Evolutionary conservation across 2,329 filamentous ascomycete species (phyloP).

Genomic region (Trichophyton verrucosum): DNA sequence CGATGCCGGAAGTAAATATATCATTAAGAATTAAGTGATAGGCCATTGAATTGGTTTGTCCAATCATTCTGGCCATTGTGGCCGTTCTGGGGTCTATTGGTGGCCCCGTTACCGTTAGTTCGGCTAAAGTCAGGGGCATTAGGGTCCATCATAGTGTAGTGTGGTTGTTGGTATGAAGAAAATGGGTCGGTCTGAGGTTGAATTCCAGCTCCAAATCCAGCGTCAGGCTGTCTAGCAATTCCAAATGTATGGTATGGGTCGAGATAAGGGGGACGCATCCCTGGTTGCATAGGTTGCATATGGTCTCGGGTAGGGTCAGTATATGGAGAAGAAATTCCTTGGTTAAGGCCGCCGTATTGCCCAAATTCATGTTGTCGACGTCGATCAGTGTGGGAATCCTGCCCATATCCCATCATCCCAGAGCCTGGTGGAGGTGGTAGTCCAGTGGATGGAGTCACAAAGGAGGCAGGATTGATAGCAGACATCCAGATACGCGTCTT

Average conservation of each 20-base stretch:
- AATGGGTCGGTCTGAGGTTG: slow-evolving; percentile 26
- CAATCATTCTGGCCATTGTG: slow-evolving; percentile 40
- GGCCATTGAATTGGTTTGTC: slow-evolving; percentile 53
- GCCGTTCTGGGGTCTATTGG: slow-evolving; percentile 18
- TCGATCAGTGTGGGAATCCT: slow-evolving; percentile 29
- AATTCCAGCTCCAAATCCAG: slow-evolving; percentile 20
- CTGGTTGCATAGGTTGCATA: slow-evolving; percentile 14
- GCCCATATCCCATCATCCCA: slow-evolving; percentile 40
- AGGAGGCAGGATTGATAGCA: slow-evolving; percentile 93
- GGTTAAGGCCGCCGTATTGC: slow-evolving; percentile 17
- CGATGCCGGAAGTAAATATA: not conserved
- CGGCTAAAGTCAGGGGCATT: slow-evolving; percentile 22
- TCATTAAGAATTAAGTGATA: slow-evolving; percentile 52
- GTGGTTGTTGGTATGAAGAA: slow-evolving; percentile 20
- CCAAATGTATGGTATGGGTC: slow-evolving; percentile 29
- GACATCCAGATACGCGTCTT: slow-evolving; percentile 99
- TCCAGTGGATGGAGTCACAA: slow-evolving; percentile 64
- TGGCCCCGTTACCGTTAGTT: slow-evolving; percentile 23
- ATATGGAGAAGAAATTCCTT: slow-evolving; percentile 12
- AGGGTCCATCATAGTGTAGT: slow-evolving; percentile 30
- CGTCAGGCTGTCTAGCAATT: slow-evolving; percentile 22
- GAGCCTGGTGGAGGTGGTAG: slow-evolving; percentile 45
- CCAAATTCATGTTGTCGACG: slow-evolving; percentile 30
- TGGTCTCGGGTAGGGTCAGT: slow-evolving; percentile 19
- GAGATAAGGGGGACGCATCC: slow-evolving; percentile 23